A percentile compares a stretch with the other conserved stretches of the same genome.
These are phyloP conservation scores for Alloteropsis semialata DNA, from an alignment of 176 grass and related monocot genomes.

Conservation along the genomic window DNA sequence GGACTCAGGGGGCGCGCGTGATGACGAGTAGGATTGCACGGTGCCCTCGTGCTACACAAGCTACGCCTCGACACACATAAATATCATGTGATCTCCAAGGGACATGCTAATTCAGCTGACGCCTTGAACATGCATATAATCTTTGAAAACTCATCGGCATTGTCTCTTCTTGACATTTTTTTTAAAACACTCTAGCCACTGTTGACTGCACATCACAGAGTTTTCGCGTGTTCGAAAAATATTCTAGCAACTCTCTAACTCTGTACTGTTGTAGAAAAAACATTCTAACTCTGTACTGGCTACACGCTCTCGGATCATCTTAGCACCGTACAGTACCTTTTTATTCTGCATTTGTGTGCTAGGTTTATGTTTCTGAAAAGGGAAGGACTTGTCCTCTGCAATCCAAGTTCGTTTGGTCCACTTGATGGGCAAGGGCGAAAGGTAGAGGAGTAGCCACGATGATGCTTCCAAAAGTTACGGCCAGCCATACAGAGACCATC, in stretches of 20 bases:
- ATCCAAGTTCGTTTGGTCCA: background rate
- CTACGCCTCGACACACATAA: background rate
- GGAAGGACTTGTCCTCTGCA: background rate
- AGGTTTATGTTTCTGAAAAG: background rate
- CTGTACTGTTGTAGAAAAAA: too few species aligned
- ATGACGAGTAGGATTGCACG: too few species aligned
- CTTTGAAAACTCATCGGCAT: too few species aligned
- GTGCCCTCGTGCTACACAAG: background rate
- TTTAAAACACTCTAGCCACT: too few species aligned
- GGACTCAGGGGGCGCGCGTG: background rate
- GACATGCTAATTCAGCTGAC: background rate
- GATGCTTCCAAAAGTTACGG: background rate
- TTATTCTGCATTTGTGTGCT: too few species aligned
- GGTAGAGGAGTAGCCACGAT: background rate
- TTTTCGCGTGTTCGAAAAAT: too few species aligned
- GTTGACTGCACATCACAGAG: too few species aligned
- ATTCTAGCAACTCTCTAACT: too few species aligned
- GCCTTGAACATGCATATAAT: background rate
- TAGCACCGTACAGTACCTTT: too few species aligned
- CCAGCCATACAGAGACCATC: background rate
- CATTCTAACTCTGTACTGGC: too few species aligned
- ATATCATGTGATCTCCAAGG: background rate
- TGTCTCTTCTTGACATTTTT: too few species aligned
- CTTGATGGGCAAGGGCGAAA: background rate
- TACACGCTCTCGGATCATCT: too few species aligned